Evolutionary conservation across 306 rosid genomes (phyloP).

Genomic region (Herpetospermum pedunculosum): DNA sequence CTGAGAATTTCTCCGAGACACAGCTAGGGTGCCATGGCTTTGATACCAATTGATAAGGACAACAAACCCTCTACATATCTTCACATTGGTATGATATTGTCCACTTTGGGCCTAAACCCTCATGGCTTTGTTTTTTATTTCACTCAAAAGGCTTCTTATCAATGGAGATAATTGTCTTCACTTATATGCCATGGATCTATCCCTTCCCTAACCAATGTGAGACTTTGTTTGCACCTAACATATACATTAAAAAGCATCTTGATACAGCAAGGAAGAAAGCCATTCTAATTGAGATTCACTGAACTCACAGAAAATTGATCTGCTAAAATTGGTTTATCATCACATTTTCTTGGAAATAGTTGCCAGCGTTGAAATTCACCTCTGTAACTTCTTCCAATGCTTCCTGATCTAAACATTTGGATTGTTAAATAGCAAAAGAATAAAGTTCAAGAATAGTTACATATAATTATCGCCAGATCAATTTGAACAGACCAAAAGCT

Average conservation of each 20-base stretch:
- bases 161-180: too few species aligned
- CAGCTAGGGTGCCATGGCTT: too few species aligned
- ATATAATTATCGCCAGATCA: constrained; percentile 6
- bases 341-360: constrained; percentile 53
- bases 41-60: too few species aligned
- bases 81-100: too few species aligned
- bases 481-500: neutral
- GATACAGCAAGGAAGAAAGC: constrained; percentile 7
- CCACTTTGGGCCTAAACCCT: too few species aligned
- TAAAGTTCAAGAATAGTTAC: neutral
- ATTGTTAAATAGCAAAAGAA: neutral
- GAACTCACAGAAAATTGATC: constrained; percentile 85
- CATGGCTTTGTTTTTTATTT: too few species aligned
- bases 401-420: constrained; percentile 54
- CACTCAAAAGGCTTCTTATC: too few species aligned
- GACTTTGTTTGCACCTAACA: too few species aligned
- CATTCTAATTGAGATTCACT: constrained; percentile 10
- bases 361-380: constrained; percentile 97
- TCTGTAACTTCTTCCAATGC: constrained; percentile 76
- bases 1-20: too few species aligned
- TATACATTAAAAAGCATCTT: neutral
- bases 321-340: constrained; percentile 82
- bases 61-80: too few species aligned
- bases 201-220: too few species aligned
- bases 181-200: too few species aligned